Evolutionary conservation across 257 asterid genomes (phyloP), one percentile per base, ranked within the genome.

Genomic region (Scutellaria minor): DNA sequence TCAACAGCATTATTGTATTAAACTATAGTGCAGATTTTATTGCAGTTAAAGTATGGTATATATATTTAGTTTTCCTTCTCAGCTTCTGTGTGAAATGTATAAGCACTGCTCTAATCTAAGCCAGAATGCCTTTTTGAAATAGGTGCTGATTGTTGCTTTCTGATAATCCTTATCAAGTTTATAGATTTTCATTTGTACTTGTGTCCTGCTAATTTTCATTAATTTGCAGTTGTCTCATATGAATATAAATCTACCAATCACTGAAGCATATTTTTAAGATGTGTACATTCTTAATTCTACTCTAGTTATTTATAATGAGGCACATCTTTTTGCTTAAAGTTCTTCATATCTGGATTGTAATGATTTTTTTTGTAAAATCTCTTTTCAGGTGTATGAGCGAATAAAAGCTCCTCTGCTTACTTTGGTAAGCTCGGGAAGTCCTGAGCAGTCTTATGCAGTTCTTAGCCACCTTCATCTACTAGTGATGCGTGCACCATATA

Each of bases 331-430:
- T 61, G 37, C 54, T 50, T 20, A 12, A 65, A 72, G 15, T 61
- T 60, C 58, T 69, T 57, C 42, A 13, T 15, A 55, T 64, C 50
- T 62, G 39, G 53, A 68, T 22, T 59, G 5, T 31, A 65, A 66
- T 11, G n/a, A 53, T 58, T 51, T 31, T 31, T 31, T 31, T 31
- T 3, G 37, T 37, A 20, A 22, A 13, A 56, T 54, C 59, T 64
- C 58, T 76, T 73, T 72, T 54, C 83, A 95, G 99, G 99, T 95
- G 14, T 95, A 95, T 61, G 99, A 95, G 84, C 96, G 99, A 68
- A 90, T 95, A 66, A 95, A 92, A 95, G 98, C 99, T 57, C 99
- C 99, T 79, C 80, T 95, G 66, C 99, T 95, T 81, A 95, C 99
- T 9, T 78, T 87, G 83, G 98, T 89, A 57, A 92, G 99, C 94